Evolutionary conservation across 345 rosid species (phyloP), one percentile per base, ranked within the genome.

Genomic region (Aethionema arabicum): DNA sequence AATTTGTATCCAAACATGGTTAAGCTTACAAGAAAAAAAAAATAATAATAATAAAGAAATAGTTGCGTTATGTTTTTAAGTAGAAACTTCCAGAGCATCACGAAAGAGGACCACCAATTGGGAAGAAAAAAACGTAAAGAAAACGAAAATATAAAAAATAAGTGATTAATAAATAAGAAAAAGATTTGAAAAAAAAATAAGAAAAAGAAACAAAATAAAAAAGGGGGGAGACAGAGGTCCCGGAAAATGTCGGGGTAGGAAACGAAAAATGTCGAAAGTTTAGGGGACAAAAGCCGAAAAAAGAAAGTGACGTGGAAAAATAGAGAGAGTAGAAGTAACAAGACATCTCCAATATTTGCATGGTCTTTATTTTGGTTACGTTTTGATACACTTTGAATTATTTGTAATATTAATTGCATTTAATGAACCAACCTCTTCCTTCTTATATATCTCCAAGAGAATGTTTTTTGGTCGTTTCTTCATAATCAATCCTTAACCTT

Each of bases 141-240:
- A 42, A 32, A 51, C 32, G 1, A 40, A 53, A 54, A 52, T 29
- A 31, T 54, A 69, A 12, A 47, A 4, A 32, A n/a, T 15, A 47
- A 38, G 63, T 61, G 50, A 40, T 21, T 5, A 11, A 48, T 32
- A 29, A 47, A 54, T 38, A 60, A 60, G 67, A 47, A 55, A 62
- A 36, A 43, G 29, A 21, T 46, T 7, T 7, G 3, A 3, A 40
- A 11, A 40, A 11, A 40, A 11, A 40, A 3, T 4, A 11, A 4
- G 10, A 41, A 7, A 63, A n/a, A 56, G 8, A 65, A 50, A 66
- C 2, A 33, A 57, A 49, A 52, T 57, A 16, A 51, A 41, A 7
- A 53, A n/a, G 59, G 50, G 52, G 36, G 35, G 60, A 80, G 86
- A 82, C 86, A 79, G 32, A 58, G 88, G 85, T 85, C 88, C 90